A percentile compares a stretch with the other conserved stretches of the same genome.
phyloP scores from a whole-genome alignment of 2,329 filamentous ascomycete genomes.

The Cercospora zeina region DNA sequence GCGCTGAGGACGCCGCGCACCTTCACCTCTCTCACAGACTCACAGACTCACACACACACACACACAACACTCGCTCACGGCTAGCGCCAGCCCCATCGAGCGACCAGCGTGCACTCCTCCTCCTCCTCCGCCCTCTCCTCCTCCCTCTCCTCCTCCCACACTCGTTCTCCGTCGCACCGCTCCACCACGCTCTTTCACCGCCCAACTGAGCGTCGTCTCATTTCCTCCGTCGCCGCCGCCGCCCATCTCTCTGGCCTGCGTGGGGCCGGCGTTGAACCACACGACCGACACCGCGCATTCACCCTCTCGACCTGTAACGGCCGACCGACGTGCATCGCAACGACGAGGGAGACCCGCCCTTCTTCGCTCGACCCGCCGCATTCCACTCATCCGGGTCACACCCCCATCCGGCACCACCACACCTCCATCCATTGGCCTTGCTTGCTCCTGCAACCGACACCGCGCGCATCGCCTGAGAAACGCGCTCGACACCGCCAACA shows the following conservation, averaged over 20 bases:
- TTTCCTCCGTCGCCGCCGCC: no score
- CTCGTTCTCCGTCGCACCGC: not conserved
- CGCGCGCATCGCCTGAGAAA: slow-evolving; percentile 3
- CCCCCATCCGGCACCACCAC: not conserved
- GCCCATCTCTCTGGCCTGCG: not conserved
- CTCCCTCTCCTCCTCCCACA: not conserved
- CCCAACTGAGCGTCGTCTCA: no score
- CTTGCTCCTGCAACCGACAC: slow-evolving; percentile 18
- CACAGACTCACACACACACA: not conserved
- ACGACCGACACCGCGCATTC: not conserved
- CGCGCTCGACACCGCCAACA: slow-evolving; percentile 6
- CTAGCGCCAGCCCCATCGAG: not conserved
- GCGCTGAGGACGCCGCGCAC: no score
- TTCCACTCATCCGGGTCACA: not conserved
- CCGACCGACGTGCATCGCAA: not conserved
- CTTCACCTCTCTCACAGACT: no score
- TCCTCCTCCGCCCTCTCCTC: no score
- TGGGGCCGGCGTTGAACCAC: not conserved
- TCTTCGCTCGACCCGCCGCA: not conserved
- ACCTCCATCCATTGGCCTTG: slow-evolving; percentile 16
- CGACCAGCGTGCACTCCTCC: not conserved
- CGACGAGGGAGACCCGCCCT: not conserved
- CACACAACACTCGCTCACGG: not conserved
- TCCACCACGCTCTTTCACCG: not conserved
- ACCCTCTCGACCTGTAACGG: not conserved